Conservation (phyloP, 208 protist genomes). For the Crithidia fasciculata region DNA sequence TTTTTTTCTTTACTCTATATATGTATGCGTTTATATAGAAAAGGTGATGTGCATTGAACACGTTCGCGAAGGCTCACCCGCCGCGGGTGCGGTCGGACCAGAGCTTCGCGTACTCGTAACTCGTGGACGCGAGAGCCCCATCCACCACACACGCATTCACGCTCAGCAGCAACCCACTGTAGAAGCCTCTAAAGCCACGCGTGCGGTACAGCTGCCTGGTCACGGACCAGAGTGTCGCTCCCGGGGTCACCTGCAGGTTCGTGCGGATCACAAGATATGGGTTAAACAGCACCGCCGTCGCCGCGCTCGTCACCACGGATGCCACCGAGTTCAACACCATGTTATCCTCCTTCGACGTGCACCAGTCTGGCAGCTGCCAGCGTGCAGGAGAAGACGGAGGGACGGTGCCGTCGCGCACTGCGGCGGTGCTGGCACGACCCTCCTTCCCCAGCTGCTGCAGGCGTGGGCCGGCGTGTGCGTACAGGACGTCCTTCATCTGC, state of each 20-base stretch:
- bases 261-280: constrained; percentile 85
- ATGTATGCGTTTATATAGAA: neutral
- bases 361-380: constrained; percentile 42
- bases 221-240: constrained; percentile 61
- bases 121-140: constrained; percentile 73
- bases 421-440: neutral
- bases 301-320: constrained; percentile 66
- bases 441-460: constrained; percentile 27
- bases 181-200: constrained; percentile 73
- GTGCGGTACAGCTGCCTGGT: constrained; percentile 51
- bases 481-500: constrained; percentile 54
- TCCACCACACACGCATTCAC: constrained; percentile 76
- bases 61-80: neutral
- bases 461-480: constrained; percentile 37
- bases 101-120: constrained; percentile 89
- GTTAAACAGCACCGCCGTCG: constrained; percentile 83
- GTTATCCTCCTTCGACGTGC: constrained; percentile 72
- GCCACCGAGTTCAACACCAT: constrained; percentile 65
- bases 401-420: neutral
- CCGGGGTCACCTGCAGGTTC: constrained; percentile 77
- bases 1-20: no score
- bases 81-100: constrained; percentile 62
- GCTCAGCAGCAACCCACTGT: constrained; percentile 69
- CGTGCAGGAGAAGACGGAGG: neutral
- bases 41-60: no score